These are phyloP conservation scores for Pyrrhoderma noxium DNA, from an alignment of 1,284 basidiomycete species.

Conservation along the genomic window DNA sequence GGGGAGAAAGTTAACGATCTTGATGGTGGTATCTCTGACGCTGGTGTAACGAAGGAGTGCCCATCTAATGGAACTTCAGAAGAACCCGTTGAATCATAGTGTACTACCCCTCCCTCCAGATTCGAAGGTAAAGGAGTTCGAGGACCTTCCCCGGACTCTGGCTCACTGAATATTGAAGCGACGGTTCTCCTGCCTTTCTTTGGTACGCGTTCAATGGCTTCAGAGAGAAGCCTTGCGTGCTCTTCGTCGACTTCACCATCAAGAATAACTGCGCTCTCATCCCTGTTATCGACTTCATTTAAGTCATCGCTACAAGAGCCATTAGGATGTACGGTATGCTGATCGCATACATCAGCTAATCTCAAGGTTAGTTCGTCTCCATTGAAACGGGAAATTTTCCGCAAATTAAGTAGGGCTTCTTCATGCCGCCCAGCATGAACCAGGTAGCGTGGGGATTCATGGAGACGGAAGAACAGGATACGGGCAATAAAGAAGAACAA, in stretches of 20 bases:
- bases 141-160: conserved; percentile 24
- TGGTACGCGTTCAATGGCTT: no score
- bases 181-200: no score
- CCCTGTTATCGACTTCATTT: no score
- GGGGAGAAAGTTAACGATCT: background rate
- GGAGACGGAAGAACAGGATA: conserved; percentile 82
- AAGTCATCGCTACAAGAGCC: no score
- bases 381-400: conserved; percentile 81
- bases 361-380: conserved; percentile 61
- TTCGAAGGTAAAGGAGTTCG: conserved; percentile 3
- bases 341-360: conserved; percentile 66
- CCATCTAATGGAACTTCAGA: conserved; percentile 32
- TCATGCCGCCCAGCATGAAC: conserved; percentile 76
- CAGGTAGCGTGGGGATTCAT: conserved; percentile 90
- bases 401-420: conserved; percentile 77
- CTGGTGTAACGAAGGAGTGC: conserved; percentile 31
- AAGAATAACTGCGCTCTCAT: no score
- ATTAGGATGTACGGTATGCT: conserved; percentile 15
- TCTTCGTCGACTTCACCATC: no score
- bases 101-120: conserved; percentile 22
- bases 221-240: no score
- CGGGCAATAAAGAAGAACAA: conserved; percentile 80
- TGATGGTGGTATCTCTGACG: conserved; percentile 7
- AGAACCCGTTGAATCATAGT: conserved; percentile 35
- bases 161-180: background rate